These are phyloP conservation scores for Solanum chmielewskii DNA, from an alignment of 257 asterid species.

Conservation along the genomic window DNA sequence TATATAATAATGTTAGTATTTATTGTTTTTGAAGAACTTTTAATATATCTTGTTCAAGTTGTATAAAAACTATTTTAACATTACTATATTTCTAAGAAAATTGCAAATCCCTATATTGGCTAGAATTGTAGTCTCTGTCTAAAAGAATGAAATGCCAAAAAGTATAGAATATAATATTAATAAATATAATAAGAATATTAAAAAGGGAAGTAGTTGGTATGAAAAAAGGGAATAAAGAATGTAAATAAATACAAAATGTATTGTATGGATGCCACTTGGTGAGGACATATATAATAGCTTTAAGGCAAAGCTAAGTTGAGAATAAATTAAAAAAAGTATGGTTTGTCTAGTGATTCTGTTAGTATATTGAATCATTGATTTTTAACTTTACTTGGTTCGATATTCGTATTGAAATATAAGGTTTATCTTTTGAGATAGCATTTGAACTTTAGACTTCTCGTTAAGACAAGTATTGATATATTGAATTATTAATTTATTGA, in stretches of 20 bases:
- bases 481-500: too few species aligned
- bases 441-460: neutral
- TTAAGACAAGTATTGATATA: rapidly evolving
- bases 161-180: neutral
- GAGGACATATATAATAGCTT: neutral
- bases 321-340: neutral
- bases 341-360: neutral
- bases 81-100: neutral
- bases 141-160: neutral
- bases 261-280: neutral
- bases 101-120: neutral
- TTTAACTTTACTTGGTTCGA: rapidly evolving
- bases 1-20: neutral
- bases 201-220: neutral
- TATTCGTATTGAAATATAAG: neutral
- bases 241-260: neutral
- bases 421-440: rapidly evolving
- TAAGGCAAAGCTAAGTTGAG: neutral
- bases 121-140: neutral
- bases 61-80: neutral
- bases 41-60: neutral
- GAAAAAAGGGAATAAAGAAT: neutral
- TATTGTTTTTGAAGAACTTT: neutral
- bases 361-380: neutral
- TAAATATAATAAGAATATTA: neutral